Evolutionary conservation across 1,284 basidiomycete species (phyloP).

Genomic region (Marasmius fiardii): DNA sequence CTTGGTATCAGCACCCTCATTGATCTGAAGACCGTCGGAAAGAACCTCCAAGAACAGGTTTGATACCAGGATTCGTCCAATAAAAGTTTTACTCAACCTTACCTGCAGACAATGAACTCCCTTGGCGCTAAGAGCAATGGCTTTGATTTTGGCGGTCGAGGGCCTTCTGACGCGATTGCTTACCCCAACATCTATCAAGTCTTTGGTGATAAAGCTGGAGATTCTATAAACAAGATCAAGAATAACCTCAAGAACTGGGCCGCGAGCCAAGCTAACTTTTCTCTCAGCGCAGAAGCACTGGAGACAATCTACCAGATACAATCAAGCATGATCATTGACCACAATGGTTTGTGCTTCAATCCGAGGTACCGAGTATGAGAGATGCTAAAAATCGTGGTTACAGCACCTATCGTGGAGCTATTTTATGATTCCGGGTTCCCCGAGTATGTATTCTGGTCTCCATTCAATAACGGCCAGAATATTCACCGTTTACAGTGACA

Average conservation of each 20-base stretch:
- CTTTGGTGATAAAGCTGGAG: constrained; percentile 32
- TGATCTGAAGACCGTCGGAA: constrained; percentile 39
- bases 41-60: constrained; percentile 46
- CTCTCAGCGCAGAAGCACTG: constrained; percentile 34
- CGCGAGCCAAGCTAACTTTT: constrained; percentile 34
- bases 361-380: constrained; percentile 4
- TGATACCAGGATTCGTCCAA: background rate
- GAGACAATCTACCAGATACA: constrained; percentile 39
- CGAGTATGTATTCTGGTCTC: constrained; percentile 24
- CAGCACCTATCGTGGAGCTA: constrained; percentile 46
- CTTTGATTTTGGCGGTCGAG: constrained; percentile 33
- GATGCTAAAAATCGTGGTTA: background rate
- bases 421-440: constrained; percentile 41
- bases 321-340: constrained; percentile 40
- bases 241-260: constrained; percentile 36
- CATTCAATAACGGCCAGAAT: background rate
- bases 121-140: constrained; percentile 34
- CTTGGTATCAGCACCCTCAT: constrained; percentile 36
- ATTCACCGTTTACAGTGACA: constrained; percentile 23
- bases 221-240: constrained; percentile 30
- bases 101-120: constrained; percentile 33
- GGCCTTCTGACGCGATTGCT: constrained; percentile 41
- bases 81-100: background rate
- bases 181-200: constrained; percentile 44
- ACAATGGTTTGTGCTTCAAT: constrained; percentile 32